Base-by-base conservation (phyloP, 768 basidiomycete species). In the Kwoniella bestiolae region DNA sequence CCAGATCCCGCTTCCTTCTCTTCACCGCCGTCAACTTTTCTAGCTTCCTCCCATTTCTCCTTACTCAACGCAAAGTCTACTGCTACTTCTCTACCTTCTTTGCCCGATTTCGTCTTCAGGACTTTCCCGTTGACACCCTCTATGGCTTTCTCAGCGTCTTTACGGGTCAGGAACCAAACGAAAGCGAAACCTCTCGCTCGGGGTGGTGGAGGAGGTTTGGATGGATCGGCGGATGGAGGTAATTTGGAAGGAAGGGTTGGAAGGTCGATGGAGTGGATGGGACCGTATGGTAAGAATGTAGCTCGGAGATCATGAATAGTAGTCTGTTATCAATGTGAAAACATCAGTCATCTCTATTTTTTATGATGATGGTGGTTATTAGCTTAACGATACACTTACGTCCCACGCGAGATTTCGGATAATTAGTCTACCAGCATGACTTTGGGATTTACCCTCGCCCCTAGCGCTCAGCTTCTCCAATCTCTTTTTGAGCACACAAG, bases 61-160 rank as follows among this genome's bases (percentile, higher is more conserved):
- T 96, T 95, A 79, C 92, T 92, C 78, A 97, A 80, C 3, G 94
- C 95, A 92, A 93, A 97, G 83, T 97, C 94, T 28, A 98, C 95
- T 6, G 93, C 92, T 41, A 95, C 91, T 16, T 87, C 83, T 57
- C 93, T 84, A 56, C 82, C 82, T 64, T 82, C 79, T 21, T 90
- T 83, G 1, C 85, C 77, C 35, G 81, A 78, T 65, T 84, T 82
- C 21, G 65, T 81, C 69, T 78, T 81, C 79, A 81, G 65, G 9
- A 84, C 85, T 78, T 86, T 87, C 18, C 91, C 91, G 74, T 95
- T 95, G 67, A 91, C 88, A 12, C 84, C 87, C 72, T 88, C 87
- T 63, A 95, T 84, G 0, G 92, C 94, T 56, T 84, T 83, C 78
- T 94, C 90, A 8, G 92, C 94, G 73, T 94, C 91, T 63, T 89